Conservation (phyloP, 2,329 filamentous ascomycete species). For the Fusarium coffeatum region DNA sequence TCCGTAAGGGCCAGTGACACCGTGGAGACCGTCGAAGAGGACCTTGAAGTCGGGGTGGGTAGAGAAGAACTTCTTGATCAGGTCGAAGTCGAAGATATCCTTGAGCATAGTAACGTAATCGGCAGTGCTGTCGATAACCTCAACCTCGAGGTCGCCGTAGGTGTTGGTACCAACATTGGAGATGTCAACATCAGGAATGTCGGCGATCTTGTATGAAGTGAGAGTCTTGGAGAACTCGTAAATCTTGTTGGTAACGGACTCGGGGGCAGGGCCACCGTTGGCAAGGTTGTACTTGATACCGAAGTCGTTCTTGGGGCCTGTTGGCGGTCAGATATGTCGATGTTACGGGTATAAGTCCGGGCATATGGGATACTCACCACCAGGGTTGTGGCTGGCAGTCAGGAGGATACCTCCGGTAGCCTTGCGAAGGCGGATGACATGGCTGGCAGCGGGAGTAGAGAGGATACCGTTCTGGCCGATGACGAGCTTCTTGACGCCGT, state of each 20-base stretch:
- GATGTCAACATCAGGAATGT: conserved; percentile 89
- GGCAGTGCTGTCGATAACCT: conserved; percentile 91
- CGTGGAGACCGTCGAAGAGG: conserved; percentile 92
- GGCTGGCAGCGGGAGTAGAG: conserved; percentile 94
- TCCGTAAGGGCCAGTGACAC: conserved; percentile 95
- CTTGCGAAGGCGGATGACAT: conserved; percentile 93
- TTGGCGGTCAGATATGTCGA: not conserved
- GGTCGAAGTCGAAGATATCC: conserved; percentile 96
- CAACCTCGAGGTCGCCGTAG: conserved; percentile 89
- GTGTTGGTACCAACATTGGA: conserved; percentile 82
- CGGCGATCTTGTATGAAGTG: conserved; percentile 90
- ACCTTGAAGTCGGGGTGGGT: conserved; percentile 93
- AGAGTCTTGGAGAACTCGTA: conserved; percentile 91
- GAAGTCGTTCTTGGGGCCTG: conserved; percentile 93
- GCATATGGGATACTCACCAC: conserved; percentile 70
- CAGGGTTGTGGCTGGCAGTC: conserved; percentile 98
- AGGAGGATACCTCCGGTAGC: conserved; percentile 96
- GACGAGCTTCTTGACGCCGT: conserved; percentile 98
- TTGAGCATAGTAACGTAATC: conserved; percentile 97
- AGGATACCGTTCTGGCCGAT: conserved; percentile 97
- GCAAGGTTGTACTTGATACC: conserved; percentile 99
- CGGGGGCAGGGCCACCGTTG: conserved; percentile 95
- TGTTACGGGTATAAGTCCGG: not conserved
- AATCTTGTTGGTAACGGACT: conserved; percentile 98
- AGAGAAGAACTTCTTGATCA: conserved; percentile 94